These are phyloP conservation scores for Trametes coccinea DNA, from an alignment of 768 basidiomycete genomes.

Conservation along the genomic window DNA sequence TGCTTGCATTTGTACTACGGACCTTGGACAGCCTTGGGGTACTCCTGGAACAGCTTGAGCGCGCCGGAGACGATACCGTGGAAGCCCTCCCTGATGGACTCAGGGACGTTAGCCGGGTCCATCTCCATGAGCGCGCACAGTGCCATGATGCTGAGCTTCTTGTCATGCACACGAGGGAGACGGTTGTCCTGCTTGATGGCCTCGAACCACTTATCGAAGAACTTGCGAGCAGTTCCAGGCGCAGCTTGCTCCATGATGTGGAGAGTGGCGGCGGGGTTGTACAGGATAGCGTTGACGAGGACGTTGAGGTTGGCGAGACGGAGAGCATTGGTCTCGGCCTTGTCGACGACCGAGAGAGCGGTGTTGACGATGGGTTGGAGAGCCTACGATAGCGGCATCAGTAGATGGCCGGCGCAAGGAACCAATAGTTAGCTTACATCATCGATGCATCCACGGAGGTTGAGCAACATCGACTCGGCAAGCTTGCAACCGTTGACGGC, in stretches of 20 bases:
- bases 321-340: conserved; percentile 61
- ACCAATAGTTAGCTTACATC: conserved; percentile 51
- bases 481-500: conserved; percentile 83
- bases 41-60: conserved; percentile 72
- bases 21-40: conserved; percentile 79
- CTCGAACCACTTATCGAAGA: conserved; percentile 85
- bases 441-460: conserved; percentile 74
- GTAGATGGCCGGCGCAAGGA: conserved; percentile 2
- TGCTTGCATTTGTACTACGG: conserved; percentile 17
- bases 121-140: conserved; percentile 78
- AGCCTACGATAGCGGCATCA: conserved; percentile 39
- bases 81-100: conserved; percentile 68
- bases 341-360: conserved; percentile 58
- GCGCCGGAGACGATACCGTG: conserved; percentile 68
- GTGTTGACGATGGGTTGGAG: conserved; percentile 66
- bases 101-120: conserved; percentile 56
- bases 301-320: conserved; percentile 81
- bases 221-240: conserved; percentile 62
- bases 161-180: conserved; percentile 87
- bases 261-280: conserved; percentile 78
- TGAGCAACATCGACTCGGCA: conserved; percentile 79
- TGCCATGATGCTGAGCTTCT: conserved; percentile 78
- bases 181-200: conserved; percentile 59
- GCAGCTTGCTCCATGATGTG: conserved; percentile 67
- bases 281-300: conserved; percentile 78